phyloP scores from a whole-genome alignment of 306 rosid genomes.

The Parietaria judaica region DNA sequence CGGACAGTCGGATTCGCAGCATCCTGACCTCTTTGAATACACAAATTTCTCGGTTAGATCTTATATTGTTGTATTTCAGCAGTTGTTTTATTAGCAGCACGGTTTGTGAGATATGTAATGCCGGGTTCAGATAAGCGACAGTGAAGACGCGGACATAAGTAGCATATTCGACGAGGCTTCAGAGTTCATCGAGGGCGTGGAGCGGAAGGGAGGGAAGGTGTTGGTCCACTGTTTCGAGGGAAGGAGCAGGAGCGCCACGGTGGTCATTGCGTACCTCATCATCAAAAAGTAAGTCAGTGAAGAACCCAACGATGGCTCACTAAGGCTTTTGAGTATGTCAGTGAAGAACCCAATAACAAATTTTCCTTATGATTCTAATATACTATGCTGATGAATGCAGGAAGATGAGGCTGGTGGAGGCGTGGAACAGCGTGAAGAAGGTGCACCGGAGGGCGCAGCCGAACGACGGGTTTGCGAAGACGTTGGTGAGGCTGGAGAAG shows the following conservation, averaged over 20 bases:
- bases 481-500: constrained; percentile 47
- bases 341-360: not conserved
- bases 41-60: constrained; percentile 68
- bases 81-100: too few relatives aligned
- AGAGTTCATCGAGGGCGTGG: constrained; percentile 59
- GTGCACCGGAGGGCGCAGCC: constrained; percentile 94
- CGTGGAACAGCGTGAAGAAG: constrained; percentile 75
- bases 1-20: constrained; percentile 94
- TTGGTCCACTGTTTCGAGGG: constrained; percentile 98
- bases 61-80: too few relatives aligned
- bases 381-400: not conserved
- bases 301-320: too few relatives aligned
- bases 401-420: constrained; percentile 19
- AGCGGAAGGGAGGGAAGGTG: constrained; percentile 58
- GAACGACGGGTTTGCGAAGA: constrained; percentile 79
- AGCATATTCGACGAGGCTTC: constrained; percentile 76
- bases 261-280: constrained; percentile 90
- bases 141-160: constrained; percentile 65
- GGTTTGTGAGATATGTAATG: not conserved
- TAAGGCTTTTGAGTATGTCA: not conserved
- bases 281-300: constrained; percentile 68
- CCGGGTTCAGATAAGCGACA: constrained; percentile 48
- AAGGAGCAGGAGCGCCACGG: constrained; percentile 83
- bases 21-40: constrained; percentile 65
- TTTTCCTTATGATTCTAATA: too few relatives aligned